phyloP scores from a whole-genome alignment of 164 flowering plant species.

The Tinospora cordifolia region DNA sequence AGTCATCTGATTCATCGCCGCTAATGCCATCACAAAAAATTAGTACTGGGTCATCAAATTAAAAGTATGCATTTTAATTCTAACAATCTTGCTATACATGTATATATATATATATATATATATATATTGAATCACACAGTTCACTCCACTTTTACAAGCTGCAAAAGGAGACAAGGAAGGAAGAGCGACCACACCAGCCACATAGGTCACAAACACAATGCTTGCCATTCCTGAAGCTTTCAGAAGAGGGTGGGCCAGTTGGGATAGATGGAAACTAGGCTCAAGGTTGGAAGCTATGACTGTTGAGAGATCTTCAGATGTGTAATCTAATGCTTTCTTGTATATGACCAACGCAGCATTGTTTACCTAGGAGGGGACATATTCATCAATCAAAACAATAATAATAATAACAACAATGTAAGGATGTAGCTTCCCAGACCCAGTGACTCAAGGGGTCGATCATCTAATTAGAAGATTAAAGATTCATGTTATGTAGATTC shows the following conservation, averaged over 20 bases:
- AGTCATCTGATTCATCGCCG: constrained; percentile 1
- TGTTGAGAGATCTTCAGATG: constrained; percentile 8
- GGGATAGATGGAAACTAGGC: constrained; percentile 7
- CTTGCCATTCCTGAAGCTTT: constrained; percentile 5
- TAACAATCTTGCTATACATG: too few species aligned
- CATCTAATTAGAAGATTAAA: too few species aligned
- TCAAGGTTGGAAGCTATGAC: constrained; percentile 10
- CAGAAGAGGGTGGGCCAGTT: constrained; percentile 9
- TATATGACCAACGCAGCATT: neutral
- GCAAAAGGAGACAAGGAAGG: neutral
- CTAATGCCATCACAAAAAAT: neutral
- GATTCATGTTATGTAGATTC: too few species aligned
- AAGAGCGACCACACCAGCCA: constrained; percentile 3
- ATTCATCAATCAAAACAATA: neutral
- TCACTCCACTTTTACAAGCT: neutral
- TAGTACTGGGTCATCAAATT: neutral
- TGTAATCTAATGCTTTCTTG: neutral
- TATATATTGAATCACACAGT: too few species aligned
- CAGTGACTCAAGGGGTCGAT: too few species aligned
- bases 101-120: too few species aligned
- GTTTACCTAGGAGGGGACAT: constrained; percentile 1
- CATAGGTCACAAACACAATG: constrained; percentile 8
- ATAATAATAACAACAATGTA: neutral
- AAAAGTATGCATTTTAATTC: too few species aligned
- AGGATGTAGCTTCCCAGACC: too few species aligned